A percentile compares a stretch with the other conserved stretches of the same genome.
These are phyloP conservation scores for Globisporangium parvum DNA, from an alignment of 352 stramenopile genomes.

Conservation along the genomic window DNA sequence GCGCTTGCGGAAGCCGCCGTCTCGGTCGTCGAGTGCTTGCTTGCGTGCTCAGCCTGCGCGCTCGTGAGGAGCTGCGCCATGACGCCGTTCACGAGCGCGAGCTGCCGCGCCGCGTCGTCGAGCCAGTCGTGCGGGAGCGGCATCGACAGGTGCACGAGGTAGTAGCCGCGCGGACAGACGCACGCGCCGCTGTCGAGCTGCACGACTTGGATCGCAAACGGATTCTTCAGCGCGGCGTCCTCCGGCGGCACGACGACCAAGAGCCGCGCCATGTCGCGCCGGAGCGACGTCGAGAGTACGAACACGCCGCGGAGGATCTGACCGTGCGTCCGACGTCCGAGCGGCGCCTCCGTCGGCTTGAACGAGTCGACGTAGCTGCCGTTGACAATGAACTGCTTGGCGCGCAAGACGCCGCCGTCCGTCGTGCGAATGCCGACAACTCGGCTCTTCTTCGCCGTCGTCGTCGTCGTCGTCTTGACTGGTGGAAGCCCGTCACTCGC, in stretches of 20 bases:
- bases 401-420: conserved; percentile 34
- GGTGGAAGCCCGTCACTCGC: no score
- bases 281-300: conserved; percentile 36
- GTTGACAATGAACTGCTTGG: conserved; percentile 56
- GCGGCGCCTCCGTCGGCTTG: not conserved
- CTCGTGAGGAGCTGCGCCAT: conserved; percentile 28
- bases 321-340: conserved; percentile 13
- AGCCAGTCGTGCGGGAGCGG: conserved; percentile 36
- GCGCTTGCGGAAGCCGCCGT: not conserved
- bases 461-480: no score
- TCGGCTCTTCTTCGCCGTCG: conserved; percentile 12
- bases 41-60: conserved; percentile 7
- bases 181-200: conserved; percentile 63
- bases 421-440: conserved; percentile 34
- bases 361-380: conserved; percentile 39
- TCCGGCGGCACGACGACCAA: conserved; percentile 67
- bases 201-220: conserved; percentile 60
- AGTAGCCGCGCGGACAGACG: conserved; percentile 53
- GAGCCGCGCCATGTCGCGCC: conserved; percentile 32
- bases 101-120: conserved; percentile 26
- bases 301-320: conserved; percentile 58
- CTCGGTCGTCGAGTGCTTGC: not conserved
- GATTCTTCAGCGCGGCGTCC: conserved; percentile 44
- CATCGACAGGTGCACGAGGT: conserved; percentile 64
- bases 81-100: conserved; percentile 28